Evolutionary conservation across 371 early-diverging fungal species (phyloP).

Genomic region (Mycotypha africana): DNA sequence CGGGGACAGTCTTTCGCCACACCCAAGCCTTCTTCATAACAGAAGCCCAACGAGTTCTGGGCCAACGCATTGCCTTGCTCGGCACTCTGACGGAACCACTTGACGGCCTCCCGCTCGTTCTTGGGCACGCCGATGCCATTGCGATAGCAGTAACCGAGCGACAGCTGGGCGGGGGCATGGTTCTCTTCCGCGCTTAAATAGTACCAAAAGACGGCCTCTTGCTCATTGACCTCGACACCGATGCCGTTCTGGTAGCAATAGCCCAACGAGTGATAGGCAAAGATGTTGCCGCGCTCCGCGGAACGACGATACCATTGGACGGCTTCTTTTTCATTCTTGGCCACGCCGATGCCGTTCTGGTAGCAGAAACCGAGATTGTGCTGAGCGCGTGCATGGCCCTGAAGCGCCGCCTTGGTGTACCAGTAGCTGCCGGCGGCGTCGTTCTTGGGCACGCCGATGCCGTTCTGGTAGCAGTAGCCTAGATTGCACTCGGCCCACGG

Average conservation of each 20-base stretch:
- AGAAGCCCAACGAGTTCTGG: slow-evolving; percentile 81
- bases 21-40: slow-evolving; percentile 76
- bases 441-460: slow-evolving; percentile 68
- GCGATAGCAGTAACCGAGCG: slow-evolving; percentile 78
- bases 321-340: slow-evolving; percentile 53
- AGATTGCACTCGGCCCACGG: slow-evolving; percentile 67
- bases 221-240: slow-evolving; percentile 62
- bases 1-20: slow-evolving; percentile 54
- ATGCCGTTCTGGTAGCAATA: slow-evolving; percentile 88
- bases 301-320: slow-evolving; percentile 63
- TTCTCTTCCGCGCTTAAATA: slow-evolving; percentile 59
- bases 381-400: slow-evolving; percentile 77
- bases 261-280: slow-evolving; percentile 79
- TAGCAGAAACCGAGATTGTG: slow-evolving; percentile 85
- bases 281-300: slow-evolving; percentile 68
- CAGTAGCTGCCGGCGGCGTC: slow-evolving; percentile 64
- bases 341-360: slow-evolving; percentile 75
- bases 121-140: slow-evolving; percentile 69
- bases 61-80: slow-evolving; percentile 73
- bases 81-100: slow-evolving; percentile 64
- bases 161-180: slow-evolving; percentile 68
- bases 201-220: slow-evolving; percentile 71
- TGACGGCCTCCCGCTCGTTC: slow-evolving; percentile 58
- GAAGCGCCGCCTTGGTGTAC: slow-evolving; percentile 73
- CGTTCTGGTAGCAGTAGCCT: slow-evolving; percentile 79